Evolutionary conservation across 805 yeast species (phyloP), one percentile per base, ranked within the genome.

Genomic region (Candida sonorensis): DNA sequence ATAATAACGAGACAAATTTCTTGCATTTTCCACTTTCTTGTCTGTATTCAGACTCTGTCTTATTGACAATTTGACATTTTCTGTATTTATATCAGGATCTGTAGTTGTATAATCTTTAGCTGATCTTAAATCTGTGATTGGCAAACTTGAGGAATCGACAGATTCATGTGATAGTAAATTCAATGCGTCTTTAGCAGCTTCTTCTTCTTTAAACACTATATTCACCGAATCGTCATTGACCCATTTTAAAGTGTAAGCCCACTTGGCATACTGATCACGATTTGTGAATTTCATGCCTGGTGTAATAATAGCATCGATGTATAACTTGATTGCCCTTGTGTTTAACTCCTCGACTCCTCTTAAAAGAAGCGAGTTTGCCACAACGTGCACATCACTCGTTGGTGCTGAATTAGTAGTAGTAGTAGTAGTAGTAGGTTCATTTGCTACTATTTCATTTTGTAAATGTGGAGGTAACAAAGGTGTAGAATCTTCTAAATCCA

Each of bases 261-360:
- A 48, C 27, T 38, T 44, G 4, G 47, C 46, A 30, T 40, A 58
- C 22, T 50, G 32, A 3, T 56, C 57, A 17, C 51, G 40, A 15
- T 39, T 49, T n/a, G 41, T 46, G 31, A 51, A 59, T 7, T 44
- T 42, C 18, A 47, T 44, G 20, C 48, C 53, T 6, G 63, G 63
- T 42, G 53, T 59, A 14, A 66, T 37, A 45, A 67, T 66, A 33
- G 58, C 54, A 34, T 70, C 75, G n/a, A 78, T 53, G 46, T 64
- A 78, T 10, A 64, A 50, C 52, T 74, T 74, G 42, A 80, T 69
- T 34, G 76, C 79, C 30, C 67, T 63, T 7, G 83, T 75, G 26
- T 78, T 67, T 28, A 80, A 59, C 34, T 68, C 72, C 39, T 79
- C 83, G 4, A 80, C 86, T 14, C 88, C 88, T 27, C 60, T 50